These are phyloP conservation scores for Ceratobasidium sp. DNA, from an alignment of 1,284 basidiomycete species.

Conservation along the genomic window DNA sequence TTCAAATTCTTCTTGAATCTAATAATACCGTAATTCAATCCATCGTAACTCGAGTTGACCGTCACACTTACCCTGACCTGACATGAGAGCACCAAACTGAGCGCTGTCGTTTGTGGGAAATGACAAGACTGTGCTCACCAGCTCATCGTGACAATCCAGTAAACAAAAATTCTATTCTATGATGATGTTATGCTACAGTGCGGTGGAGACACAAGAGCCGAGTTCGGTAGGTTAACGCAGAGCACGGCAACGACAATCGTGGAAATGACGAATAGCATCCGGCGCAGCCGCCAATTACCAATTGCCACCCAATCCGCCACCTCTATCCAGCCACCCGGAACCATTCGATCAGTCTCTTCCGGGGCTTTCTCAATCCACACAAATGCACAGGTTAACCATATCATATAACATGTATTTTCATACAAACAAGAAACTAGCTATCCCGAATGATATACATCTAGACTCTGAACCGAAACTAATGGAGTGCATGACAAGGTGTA, in stretches of 20 bases:
- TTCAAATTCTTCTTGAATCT: constrained; percentile 96
- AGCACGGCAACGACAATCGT: background rate
- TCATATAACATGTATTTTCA: constrained; percentile 27
- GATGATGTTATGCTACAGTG: background rate
- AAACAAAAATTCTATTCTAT: constrained; percentile 4
- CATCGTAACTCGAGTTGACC: background rate
- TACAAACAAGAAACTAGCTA: constrained; percentile 33
- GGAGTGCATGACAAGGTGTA: constrained; percentile 13
- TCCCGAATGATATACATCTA: constrained; percentile 40
- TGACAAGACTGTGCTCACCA: background rate
- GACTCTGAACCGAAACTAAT: background rate
- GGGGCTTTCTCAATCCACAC: background rate
- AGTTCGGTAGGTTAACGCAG: background rate
- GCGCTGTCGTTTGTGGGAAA: constrained; percentile 9
- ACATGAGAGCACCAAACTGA: background rate
- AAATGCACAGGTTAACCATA: constrained; percentile 17
- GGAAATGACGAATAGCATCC: constrained; percentile 14
- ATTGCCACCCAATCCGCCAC: background rate
- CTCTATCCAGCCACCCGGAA: background rate
- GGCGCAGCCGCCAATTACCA: background rate
- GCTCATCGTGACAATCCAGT: constrained; percentile 25
- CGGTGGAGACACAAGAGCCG: constrained; percentile 2
- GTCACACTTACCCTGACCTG: constrained; percentile 30
- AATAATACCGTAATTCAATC: background rate
- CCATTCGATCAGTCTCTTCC: background rate